phyloP scores from a whole-genome alignment of 1,284 basidiomycete species.

The Cutaneotrichosporon cutaneum region DNA sequence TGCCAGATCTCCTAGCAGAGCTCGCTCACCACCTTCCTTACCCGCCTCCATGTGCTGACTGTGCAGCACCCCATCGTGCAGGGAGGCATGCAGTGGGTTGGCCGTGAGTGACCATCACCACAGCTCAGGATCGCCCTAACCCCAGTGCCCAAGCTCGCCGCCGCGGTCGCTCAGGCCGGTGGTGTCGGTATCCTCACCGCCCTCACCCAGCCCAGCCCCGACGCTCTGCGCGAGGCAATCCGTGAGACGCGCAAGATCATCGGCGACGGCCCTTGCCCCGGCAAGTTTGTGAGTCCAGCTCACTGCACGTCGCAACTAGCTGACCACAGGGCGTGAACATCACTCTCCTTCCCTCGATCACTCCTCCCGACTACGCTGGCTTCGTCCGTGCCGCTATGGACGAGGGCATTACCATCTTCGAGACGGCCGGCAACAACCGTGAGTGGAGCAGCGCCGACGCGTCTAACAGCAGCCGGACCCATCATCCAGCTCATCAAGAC shows the following conservation, averaged over 20 bases:
- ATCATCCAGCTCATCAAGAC: conserved; percentile 79
- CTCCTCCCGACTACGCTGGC: conserved; percentile 81
- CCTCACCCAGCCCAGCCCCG: conserved; percentile 77
- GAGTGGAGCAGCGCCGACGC: conserved; percentile 33
- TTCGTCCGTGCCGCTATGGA: conserved; percentile 79
- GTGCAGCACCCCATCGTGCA: conserved; percentile 66
- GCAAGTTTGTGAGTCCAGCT: conserved; percentile 60
- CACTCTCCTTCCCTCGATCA: conserved; percentile 84
- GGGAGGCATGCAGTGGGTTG: conserved; percentile 35
- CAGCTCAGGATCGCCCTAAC: not conserved
- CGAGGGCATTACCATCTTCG: conserved; percentile 84
- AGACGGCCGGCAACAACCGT: conserved; percentile 92
- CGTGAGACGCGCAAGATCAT: conserved; percentile 65
- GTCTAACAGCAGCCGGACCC: conserved; percentile 61
- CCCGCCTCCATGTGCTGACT: not conserved
- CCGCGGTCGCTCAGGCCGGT: conserved; percentile 82
- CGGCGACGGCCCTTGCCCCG: conserved; percentile 61
- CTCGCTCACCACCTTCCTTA: not conserved
- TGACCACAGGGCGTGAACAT: conserved; percentile 74
- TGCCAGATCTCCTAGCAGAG: not conserved
- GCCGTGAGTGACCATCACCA: not conserved
- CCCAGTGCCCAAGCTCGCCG: conserved; percentile 31
- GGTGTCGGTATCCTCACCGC: conserved; percentile 86
- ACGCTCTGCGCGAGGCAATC: conserved; percentile 80
- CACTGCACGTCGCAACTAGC: not conserved